phyloP scores from a whole-genome alignment of 148 eudicot genomes.

The Silene conica region DNA sequence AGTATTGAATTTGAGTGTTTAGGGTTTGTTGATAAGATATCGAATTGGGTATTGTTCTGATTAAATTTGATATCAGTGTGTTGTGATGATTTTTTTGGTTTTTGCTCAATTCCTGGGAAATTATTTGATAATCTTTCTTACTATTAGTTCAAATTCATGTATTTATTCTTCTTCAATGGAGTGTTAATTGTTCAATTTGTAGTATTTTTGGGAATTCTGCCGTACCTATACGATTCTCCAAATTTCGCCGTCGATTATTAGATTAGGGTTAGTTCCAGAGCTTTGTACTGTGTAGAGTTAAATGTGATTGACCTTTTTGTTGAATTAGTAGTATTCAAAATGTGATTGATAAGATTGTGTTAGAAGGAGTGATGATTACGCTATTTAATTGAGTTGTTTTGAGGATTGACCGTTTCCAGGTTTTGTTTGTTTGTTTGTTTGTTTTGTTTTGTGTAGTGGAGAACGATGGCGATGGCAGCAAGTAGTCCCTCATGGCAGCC shows the following conservation, averaged over 20 bases:
- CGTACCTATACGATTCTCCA: not conserved
- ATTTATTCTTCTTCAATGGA: not conserved
- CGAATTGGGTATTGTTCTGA: too few relatives aligned
- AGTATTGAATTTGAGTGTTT: too few relatives aligned
- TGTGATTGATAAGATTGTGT: not conserved
- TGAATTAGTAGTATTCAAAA: not conserved
- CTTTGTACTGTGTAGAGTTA: not conserved
- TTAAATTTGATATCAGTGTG: too few relatives aligned
- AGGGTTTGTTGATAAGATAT: too few relatives aligned
- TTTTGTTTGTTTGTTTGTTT: not conserved
- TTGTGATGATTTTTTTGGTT: too few relatives aligned
- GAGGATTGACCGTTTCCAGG: not conserved
- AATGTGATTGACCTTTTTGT: not conserved
- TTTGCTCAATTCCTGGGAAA: not conserved
- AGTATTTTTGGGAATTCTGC: not conserved
- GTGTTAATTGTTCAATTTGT: not conserved
- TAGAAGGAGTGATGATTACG: not conserved
- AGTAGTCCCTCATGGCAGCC: conserved; percentile 62
- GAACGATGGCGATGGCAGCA: conserved; percentile 32
- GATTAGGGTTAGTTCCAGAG: not conserved
- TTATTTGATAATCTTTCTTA: not conserved
- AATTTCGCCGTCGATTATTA: not conserved
- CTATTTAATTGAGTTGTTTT: not conserved
- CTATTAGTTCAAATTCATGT: not conserved
- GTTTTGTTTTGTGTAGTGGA: conserved; percentile 2